Evolutionary conservation across 768 basidiomycete species (phyloP), one percentile per base, ranked within the genome.

Genomic region (Xanthoconium stramineum): DNA sequence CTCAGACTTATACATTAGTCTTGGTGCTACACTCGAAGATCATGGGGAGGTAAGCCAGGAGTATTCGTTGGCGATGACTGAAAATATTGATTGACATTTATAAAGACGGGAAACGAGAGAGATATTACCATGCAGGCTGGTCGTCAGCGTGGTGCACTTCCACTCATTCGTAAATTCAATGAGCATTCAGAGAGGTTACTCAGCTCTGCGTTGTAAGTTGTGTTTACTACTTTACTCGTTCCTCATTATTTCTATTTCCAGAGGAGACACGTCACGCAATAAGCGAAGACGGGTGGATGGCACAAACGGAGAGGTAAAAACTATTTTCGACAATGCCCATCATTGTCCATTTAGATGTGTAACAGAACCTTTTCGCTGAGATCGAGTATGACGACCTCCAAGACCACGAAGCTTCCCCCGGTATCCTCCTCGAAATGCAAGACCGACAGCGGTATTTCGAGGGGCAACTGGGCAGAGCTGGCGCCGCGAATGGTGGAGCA

Each of bases 71-170:
- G 12, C 43, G 46, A 35, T 29, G 9, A 36, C 33, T 35, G 3
- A n/a, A 10, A 24, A 38, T 44, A 42, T 45, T 43, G 32, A 53
- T 45, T 19, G 38, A 28, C 20, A 12, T 52, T 24, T 47, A 36
- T 30, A 33, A 61, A 97, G 92, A 90, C 90, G 3, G 91, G 92
- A 19, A 96, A 96, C 63, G 84, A 87, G 61, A 86, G 82, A 69
- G 97, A 99, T 64, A 68, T 91, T 24, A 98, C 97, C 1, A 99
- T 98, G 97, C 92, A 92, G 69, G 85, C 96, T 14, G 97, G 97
- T 15, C 82, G 88, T 65, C 90, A 97, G 69, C 81, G 85, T 48
- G 88, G 86, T 36, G 89, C 91, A 13, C 73, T 99, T 24, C 97
- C 97, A 0, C 79, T 98, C 46, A 98, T 99, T 61, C 82, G 96